A percentile compares a stretch with the other conserved stretches of the same genome.
Evolutionary conservation across 1,284 basidiomycete genomes (phyloP).

Genomic region (Athelia sp.): DNA sequence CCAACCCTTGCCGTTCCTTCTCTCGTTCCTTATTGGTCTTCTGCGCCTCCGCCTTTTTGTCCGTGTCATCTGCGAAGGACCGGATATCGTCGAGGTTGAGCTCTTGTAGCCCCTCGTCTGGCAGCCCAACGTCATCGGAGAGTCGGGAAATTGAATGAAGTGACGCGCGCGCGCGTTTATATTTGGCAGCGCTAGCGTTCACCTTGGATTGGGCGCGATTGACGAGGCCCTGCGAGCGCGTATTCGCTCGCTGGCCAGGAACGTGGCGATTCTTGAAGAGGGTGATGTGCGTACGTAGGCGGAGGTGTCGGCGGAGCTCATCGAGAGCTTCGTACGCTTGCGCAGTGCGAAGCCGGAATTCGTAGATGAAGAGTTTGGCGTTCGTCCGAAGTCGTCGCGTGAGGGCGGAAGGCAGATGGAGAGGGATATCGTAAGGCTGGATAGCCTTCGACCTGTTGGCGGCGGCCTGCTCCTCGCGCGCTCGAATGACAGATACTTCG

Average conservation of each 20-base stretch:
- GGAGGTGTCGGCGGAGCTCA: constrained; percentile 1
- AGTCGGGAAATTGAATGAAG: background rate
- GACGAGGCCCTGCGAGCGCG: background rate
- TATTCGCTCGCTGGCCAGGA: constrained; percentile 3
- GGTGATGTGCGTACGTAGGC: constrained; percentile 1
- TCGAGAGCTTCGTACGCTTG: background rate
- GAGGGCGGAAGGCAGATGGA: background rate
- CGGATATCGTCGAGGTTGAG: background rate
- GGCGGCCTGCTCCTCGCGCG: background rate
- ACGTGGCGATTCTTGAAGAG: constrained; percentile 2
- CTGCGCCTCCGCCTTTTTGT: background rate
- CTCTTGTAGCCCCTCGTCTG: background rate
- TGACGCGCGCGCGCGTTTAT: background rate
- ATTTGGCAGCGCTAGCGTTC: background rate
- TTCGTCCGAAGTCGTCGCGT: background rate
- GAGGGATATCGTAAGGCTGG: background rate
- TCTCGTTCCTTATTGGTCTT: background rate
- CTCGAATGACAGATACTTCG: background rate
- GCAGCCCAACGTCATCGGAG: background rate
- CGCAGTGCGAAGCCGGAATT: background rate
- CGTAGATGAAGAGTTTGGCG: background rate
- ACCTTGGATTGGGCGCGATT: background rate
- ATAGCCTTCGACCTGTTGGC: background rate
- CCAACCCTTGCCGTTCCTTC: background rate
- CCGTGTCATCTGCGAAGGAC: background rate